Conservation (phyloP, 441 rosid species). For the Biscutella laevigata region DNA sequence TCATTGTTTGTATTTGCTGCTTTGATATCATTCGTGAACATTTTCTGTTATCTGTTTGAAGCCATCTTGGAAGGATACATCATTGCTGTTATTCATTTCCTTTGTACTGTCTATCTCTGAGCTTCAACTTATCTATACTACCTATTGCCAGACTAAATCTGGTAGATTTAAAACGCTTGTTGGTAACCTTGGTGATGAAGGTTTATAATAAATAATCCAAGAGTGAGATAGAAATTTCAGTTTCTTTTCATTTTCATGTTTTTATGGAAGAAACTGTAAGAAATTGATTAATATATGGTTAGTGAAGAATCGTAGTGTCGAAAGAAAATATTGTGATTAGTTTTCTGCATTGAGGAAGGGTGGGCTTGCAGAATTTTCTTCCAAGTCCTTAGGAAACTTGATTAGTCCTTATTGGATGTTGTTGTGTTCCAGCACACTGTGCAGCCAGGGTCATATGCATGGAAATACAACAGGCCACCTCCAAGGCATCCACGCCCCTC, state of each 20-base stretch:
- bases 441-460: slow-evolving; percentile 70
- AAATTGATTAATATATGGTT: background rate
- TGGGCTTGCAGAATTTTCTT: slow-evolving; percentile 12
- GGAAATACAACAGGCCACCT: slow-evolving; percentile 63
- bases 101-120: background rate
- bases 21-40: background rate
- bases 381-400: slow-evolving; percentile 30
- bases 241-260: background rate
- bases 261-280: slow-evolving; percentile 7
- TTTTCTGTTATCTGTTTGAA: background rate
- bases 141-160: slow-evolving; percentile 1
- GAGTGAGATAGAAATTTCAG: background rate
- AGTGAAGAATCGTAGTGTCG: slow-evolving; percentile 13
- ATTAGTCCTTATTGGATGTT: slow-evolving; percentile 43
- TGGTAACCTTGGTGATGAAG: background rate
- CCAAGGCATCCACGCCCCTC: slow-evolving; percentile 40
- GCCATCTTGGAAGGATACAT: background rate
- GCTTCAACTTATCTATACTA: background rate
- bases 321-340: slow-evolving; percentile 2
- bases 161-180: background rate
- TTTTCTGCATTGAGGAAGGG: slow-evolving; percentile 12
- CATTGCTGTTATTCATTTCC: background rate
- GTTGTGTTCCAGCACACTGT: slow-evolving; percentile 68
- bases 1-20: background rate
- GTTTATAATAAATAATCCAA: background rate